Evolutionary conservation across 192 early-diverging fungal species (phyloP), one percentile per base, ranked within the genome.

Genomic region (Globomyces pollinis-pini): DNA sequence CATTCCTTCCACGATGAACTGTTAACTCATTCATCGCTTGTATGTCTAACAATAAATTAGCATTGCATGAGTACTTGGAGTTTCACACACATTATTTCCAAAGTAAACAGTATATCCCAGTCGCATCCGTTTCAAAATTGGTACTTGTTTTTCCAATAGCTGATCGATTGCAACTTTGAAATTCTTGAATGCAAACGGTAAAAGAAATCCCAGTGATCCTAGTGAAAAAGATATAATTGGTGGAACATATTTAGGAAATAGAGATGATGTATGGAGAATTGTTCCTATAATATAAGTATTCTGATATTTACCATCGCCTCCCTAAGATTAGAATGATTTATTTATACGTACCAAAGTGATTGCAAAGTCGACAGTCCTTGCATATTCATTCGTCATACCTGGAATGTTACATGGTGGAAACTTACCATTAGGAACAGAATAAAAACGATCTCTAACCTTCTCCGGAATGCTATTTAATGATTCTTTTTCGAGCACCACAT

Each of bases 151-250:
- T 52, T 78, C 69, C 6, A 93, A 81, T 33, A 93, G 55, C 30
- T 78, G 72, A 11, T 60, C 45, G 21, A 95, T 64, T 16, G 82
- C 86, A 3, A 44, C 35, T 26, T 72, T 56, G 58, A 79, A 91
- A 53, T 87, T 66, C 2, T 68, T 59, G 26, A 93, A 80, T 58
- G 88, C 85, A 67, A 88, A 94, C 7, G 91, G 89, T 59, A 92
- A 70, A n/a, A 96, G 77, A 57, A 96, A 96, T 0, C 91, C 90
- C 1, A 96, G 66, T 3, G 91, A 91, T 9, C 93, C 93, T 72
- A 96, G 74, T 7, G 93, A 96, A 50, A 96, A 96, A 7, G 91
- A 91, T 39, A 94, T 70, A n/a, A 96, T 83, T 7, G 93, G 93
- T 21, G 93, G 93, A 5, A 85, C 86, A 9, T 73, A 67, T 20